These are phyloP conservation scores for Rhizopogon sp. DNA, from an alignment of 768 basidiomycete genomes.

Conservation along the genomic window DNA sequence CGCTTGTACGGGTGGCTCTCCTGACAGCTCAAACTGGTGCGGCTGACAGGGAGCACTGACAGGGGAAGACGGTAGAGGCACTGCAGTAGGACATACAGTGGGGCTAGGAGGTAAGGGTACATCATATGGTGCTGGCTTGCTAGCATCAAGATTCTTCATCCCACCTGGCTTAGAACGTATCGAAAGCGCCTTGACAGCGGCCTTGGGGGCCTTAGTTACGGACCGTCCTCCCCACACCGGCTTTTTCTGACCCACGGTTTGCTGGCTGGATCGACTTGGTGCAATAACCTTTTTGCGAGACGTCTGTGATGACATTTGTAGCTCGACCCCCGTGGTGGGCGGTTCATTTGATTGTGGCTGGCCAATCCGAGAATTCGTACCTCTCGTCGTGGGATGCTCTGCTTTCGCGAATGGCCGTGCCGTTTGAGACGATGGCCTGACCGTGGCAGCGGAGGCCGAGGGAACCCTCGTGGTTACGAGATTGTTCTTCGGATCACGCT, in stretches of 20 bases:
- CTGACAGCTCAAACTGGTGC: not conserved
- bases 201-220: not conserved
- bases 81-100: not conserved
- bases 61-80: slow-evolving; percentile 9
- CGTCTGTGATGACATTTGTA: not conserved
- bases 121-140: not conserved
- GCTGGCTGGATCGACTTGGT: not conserved
- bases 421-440: not conserved
- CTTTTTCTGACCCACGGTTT: not conserved
- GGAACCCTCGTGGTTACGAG: not conserved
- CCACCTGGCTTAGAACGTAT: not conserved
- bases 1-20: not conserved
- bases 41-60: not conserved
- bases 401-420: too few species aligned
- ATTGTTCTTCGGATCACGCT: not conserved
- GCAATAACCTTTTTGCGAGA: not conserved
- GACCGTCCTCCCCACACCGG: slow-evolving; percentile 3
- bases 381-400: not conserved
- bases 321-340: not conserved
- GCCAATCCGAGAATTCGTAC: not conserved
- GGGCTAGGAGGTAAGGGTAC: slow-evolving; percentile 8
- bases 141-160: not conserved
- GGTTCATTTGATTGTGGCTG: not conserved
- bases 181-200: not conserved
- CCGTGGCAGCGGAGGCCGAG: not conserved